Evolutionary conservation across 306 rosid genomes (phyloP).

Genomic region (Rosa multiflora): DNA sequence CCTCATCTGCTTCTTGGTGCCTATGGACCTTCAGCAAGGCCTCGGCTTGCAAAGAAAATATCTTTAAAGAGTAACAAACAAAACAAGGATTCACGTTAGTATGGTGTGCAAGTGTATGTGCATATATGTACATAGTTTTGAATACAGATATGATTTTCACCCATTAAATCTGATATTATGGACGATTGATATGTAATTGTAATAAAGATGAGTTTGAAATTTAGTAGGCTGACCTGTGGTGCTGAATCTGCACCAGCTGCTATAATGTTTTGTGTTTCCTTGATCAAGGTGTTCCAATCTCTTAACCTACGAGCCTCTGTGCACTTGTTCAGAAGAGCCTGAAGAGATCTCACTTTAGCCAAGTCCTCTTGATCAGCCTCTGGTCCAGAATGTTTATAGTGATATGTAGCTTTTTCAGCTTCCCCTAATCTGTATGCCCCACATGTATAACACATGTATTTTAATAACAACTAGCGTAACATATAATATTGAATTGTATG

Average conservation of each 20-base stretch:
- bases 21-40: slow-evolving; percentile 70
- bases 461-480: neutral
- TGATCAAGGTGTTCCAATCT: slow-evolving; percentile 77
- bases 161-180: neutral
- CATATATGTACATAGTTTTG: neutral
- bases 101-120: neutral
- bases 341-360: slow-evolving; percentile 62
- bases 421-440: slow-evolving; percentile 66
- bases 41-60: slow-evolving; percentile 78
- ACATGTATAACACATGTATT: neutral
- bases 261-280: slow-evolving; percentile 41
- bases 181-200: neutral
- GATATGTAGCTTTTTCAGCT: slow-evolving; percentile 67
- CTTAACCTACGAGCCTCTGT: slow-evolving; percentile 67
- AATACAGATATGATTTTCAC: neutral
- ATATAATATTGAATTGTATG: neutral
- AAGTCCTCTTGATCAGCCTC: slow-evolving; percentile 82
- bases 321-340: slow-evolving; percentile 58
- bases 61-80: slow-evolving; percentile 41
- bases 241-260: slow-evolving; percentile 78
- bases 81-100: neutral
- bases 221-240: slow-evolving; percentile 52
- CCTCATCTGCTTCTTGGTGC: slow-evolving; percentile 74
- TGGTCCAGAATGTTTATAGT: slow-evolving; percentile 73
- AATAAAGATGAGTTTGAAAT: neutral